Evolutionary conservation across 129 eudicot genomes (phyloP).

Genomic region (Apium graveolens): DNA sequence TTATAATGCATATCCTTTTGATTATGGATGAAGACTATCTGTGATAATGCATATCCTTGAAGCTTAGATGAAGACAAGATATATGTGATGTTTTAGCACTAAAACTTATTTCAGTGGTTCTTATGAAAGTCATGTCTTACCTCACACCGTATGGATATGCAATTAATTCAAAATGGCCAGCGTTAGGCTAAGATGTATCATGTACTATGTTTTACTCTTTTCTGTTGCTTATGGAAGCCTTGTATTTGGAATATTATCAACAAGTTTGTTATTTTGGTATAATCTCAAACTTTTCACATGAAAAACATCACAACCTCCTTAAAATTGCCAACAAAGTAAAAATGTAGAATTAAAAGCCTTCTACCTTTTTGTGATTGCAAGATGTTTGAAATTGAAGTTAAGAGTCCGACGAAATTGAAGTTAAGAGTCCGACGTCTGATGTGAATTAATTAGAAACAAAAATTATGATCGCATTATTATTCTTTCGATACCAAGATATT

Average conservation of each 20-base stretch:
- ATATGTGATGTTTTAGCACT: not conserved
- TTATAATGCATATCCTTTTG: not conserved
- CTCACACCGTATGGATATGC: not conserved
- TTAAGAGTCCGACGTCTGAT: too few relatives aligned
- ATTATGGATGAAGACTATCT: not conserved
- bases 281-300: too few relatives aligned
- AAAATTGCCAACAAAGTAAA: too few relatives aligned
- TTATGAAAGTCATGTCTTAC: not conserved
- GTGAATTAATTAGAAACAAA: too few relatives aligned
- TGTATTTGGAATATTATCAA: not conserved
- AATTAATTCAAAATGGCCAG: not conserved
- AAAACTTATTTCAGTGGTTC: not conserved
- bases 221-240: not conserved
- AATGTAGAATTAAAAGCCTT: too few relatives aligned
- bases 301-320: not conserved
- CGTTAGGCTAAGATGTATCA: not conserved
- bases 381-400: too few relatives aligned
- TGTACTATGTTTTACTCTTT: not conserved
- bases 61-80: not conserved
- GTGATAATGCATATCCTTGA: not conserved
- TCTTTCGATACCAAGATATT: too few relatives aligned
- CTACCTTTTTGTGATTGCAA: too few relatives aligned
- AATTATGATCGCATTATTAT: too few relatives aligned
- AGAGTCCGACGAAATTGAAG: too few relatives aligned
- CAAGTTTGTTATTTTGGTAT: not conserved